Evolutionary conservation across 2,329 filamentous ascomycete genomes (phyloP).

Genomic region (Xylariaceae sp.): DNA sequence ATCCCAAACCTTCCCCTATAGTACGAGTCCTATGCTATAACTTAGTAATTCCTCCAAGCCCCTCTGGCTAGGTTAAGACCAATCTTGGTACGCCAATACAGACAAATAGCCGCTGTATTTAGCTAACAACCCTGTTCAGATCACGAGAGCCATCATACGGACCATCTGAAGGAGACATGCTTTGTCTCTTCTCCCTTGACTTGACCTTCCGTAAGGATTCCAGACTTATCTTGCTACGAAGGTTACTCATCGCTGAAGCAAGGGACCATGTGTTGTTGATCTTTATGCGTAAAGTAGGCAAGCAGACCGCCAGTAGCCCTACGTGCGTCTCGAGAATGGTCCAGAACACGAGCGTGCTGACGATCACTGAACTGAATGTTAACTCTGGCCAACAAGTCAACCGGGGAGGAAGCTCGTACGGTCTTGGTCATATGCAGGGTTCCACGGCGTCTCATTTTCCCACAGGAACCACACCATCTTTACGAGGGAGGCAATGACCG

Average conservation of each 20-base stretch:
- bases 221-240: constrained; percentile 1
- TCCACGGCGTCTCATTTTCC: too few relatives aligned
- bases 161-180: neutral
- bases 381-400: neutral
- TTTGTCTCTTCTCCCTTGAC: neutral
- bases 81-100: too few relatives aligned
- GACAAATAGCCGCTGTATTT: too few relatives aligned
- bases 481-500: too few relatives aligned
- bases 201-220: constrained; percentile 1
- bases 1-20: too few relatives aligned
- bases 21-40: too few relatives aligned
- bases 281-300: neutral
- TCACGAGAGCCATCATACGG: neutral
- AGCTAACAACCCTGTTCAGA: neutral
- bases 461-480: too few relatives aligned
- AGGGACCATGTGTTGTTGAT: neutral
- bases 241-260: neutral
- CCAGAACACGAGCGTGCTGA: constrained; percentile 6
- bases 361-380: neutral
- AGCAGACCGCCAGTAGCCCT: constrained; percentile 1
- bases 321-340: constrained; percentile 4
- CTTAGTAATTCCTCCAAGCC: too few relatives aligned
- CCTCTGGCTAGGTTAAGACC: too few relatives aligned
- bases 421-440: too few relatives aligned
- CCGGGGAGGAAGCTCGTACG: neutral